Evolutionary conservation across 345 rosid genomes (phyloP), one percentile per base, ranked within the genome.

Genomic region (Salix udensis): DNA sequence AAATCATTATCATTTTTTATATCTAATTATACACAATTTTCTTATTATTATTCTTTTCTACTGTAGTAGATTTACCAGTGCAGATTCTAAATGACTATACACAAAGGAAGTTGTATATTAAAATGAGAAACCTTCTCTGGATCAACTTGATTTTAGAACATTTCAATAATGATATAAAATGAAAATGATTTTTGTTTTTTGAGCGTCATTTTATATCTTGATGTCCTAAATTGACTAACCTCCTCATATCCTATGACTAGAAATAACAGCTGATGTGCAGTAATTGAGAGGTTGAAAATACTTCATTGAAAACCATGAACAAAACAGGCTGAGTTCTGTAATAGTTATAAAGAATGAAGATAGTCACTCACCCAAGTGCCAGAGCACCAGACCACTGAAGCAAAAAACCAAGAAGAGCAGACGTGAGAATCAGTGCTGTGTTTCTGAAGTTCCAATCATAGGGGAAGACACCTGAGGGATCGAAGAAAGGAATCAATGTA

Each of bases 331-430:
- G 71, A 19, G 15, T 26, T 6, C 0, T 68, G 15, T 34, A 42
- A 39, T 2, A 37, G 76, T 72, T 52, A 40, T 24, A 83, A 6
- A 11, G 46, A 70, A 61, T 18, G 75, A 61, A 69, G 8, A 82
- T 46, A 67, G 0, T 44, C n/a, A 79, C 92, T 83, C 84, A 93
- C 99, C 97, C 99, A 23, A 96, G 94, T 6, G 97, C 99, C 83
- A 93, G 87, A 71, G 99, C 98, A 65, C 97, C 99, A 0, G 98
- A 96, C 98, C 98, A 96, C 78, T 93, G 98, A 85, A 96, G 99
- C 89, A 93, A 87, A 89, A 96, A 93, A 18, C 98, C 98, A 4
- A 96, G 91, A 77, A 93, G 37, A 73, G 98, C 96, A 2, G 99
- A 96, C 42, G 80, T 1, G 36, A 96, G 87, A 78, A 96, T 92